Evolutionary conservation across 352 stramenopile species (phyloP).

Genomic region (Globisporangium lucens): DNA sequence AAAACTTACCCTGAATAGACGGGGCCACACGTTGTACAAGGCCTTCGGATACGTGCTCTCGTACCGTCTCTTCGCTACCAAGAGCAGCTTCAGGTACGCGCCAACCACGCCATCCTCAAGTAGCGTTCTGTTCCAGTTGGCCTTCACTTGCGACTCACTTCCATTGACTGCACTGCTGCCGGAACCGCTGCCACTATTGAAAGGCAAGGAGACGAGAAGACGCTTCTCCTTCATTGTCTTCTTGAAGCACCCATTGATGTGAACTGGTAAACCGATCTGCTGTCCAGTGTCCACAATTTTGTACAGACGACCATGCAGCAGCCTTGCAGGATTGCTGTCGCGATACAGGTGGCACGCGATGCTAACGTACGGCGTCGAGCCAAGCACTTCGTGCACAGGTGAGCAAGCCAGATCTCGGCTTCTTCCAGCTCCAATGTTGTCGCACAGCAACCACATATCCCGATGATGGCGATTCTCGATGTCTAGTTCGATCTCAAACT

Average conservation of each 20-base stretch:
- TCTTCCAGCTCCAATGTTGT: constrained; percentile 65
- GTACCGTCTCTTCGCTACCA: constrained; percentile 44
- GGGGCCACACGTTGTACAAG: constrained; percentile 70
- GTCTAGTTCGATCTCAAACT: constrained; percentile 62
- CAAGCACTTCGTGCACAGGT: constrained; percentile 55
- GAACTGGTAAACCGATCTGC: constrained; percentile 51
- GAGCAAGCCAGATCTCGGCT: constrained; percentile 64
- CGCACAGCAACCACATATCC: constrained; percentile 62
- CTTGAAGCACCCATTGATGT: constrained; percentile 81
- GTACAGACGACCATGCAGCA: constrained; percentile 57
- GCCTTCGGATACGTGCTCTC: constrained; percentile 36
- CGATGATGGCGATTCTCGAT: constrained; percentile 47
- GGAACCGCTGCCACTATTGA: constrained; percentile 12
- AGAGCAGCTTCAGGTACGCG: constrained; percentile 63
- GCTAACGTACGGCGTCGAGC: constrained; percentile 63
- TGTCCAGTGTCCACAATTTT: constrained; percentile 52
- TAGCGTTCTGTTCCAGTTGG: constrained; percentile 67
- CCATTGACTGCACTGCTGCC: constrained; percentile 21
- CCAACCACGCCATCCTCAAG: constrained; percentile 62
- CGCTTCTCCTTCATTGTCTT: constrained; percentile 48
- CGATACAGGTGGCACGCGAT: constrained; percentile 61
- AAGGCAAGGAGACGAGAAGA: constrained; percentile 23
- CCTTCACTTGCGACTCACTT: constrained; percentile 55
- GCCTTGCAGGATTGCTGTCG: constrained; percentile 32
- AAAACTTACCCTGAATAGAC: constrained; percentile 8